A percentile compares a stretch with the other conserved stretches of the same genome.
phyloP scores from a whole-genome alignment of 2,329 filamentous ascomycete species.

The Gaeumannomyces sp. region DNA sequence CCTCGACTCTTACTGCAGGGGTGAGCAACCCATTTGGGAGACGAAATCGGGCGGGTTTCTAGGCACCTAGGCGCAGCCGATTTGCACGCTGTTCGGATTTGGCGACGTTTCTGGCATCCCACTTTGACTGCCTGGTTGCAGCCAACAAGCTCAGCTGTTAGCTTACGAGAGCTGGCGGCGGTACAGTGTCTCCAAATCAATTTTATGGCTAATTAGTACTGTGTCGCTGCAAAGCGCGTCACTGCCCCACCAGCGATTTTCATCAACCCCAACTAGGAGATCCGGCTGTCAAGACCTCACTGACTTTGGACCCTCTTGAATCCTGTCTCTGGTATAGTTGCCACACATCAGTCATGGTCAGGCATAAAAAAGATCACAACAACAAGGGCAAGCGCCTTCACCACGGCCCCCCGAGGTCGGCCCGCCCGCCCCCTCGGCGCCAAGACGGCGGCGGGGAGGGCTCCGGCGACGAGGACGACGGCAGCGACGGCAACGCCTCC shows the following conservation, averaged over 20 bases:
- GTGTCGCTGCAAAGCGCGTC: too few species aligned
- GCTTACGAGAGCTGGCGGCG: background rate
- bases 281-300: background rate
- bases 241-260: background rate
- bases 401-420: conserved; percentile 48
- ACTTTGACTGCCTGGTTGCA: background rate
- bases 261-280: background rate
- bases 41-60: background rate
- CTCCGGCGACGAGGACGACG: conserved; percentile 28
- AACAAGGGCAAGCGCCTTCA: conserved; percentile 67
- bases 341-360: conserved; percentile 63
- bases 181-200: background rate
- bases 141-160: too few species aligned
- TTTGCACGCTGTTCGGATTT: background rate
- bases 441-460: conserved; percentile 20
- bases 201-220: background rate
- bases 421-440: conserved; percentile 21
- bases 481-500: conserved; percentile 13
- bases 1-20: background rate
- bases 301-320: background rate
- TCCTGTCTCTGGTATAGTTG: background rate
- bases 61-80: background rate
- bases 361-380: conserved; percentile 87
- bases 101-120: background rate
- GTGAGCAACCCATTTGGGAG: too few species aligned